A percentile compares a stretch with the other conserved stretches of the same genome.
Evolutionary conservation across 23 red algal genomes (phyloP).

Genomic region (Agarophyton chilense): DNA sequence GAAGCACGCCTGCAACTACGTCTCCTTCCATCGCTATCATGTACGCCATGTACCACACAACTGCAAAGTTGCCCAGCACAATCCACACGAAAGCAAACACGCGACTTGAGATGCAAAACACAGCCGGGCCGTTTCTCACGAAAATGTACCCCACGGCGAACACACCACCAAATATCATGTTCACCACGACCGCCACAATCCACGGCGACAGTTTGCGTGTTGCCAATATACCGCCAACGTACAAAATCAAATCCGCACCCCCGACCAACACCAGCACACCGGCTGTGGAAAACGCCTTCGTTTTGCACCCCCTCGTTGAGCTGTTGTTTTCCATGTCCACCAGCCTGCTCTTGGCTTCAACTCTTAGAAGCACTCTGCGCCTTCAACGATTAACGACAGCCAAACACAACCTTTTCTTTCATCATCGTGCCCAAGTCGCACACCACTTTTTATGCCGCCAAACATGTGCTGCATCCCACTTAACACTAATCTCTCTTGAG

Average conservation of each 20-base stretch:
- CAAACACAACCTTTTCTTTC: no score
- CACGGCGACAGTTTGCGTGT: background rate
- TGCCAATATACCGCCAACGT: background rate
- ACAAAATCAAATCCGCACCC: background rate
- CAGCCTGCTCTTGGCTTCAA: background rate
- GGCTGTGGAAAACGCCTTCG: background rate
- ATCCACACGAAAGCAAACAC: slow-evolving; percentile 15
- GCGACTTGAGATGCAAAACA: background rate
- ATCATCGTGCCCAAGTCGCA: no score
- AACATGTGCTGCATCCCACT: no score
- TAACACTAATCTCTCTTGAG: no score
- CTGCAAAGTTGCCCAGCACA: background rate
- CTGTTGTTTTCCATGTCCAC: background rate
- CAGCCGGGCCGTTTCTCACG: slow-evolving; percentile 4
- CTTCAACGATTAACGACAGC: no score
- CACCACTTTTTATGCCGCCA: no score
- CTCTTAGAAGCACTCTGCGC: no score
- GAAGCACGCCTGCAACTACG: background rate
- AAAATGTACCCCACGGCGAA: background rate
- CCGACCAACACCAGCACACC: background rate
- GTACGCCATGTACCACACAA: slow-evolving; percentile 27
- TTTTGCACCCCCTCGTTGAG: background rate
- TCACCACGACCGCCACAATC: background rate
- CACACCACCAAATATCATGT: background rate
- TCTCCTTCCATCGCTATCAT: background rate